Base-by-base conservation (phyloP, 208 protist genomes). In the Trypanosoma congolense region DNA sequence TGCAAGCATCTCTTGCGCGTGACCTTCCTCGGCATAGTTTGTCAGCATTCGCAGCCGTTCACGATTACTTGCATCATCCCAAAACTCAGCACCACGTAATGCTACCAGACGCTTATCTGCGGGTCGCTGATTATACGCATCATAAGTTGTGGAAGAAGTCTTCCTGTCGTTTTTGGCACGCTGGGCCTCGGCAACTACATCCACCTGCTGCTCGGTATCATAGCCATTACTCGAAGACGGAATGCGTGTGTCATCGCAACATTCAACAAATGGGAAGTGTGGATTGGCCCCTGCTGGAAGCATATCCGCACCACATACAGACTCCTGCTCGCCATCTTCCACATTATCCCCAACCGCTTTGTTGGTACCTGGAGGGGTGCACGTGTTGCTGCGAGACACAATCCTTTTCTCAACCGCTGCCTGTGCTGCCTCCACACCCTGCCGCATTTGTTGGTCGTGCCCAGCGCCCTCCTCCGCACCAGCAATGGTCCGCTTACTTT, bases 1-100 rank as follows among this genome's bases (percentile, higher is more conserved):
- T 28, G 67, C 52, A 22, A 91, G 61, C 31, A 75, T 52, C 69
- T 90, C 83, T 19, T 69, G 64, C 41, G 38, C 49, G 26, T 85
- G 56, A 16, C 62, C 62, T 50, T 77, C 77, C 6, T 42, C 44
- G 16, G 72, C 75, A 46, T 78, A 31, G 9, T 58, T 51, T 4
- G 43, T 73, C 41, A 65, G 71, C 51, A 65, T 61, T 54, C 82
- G 81, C 9, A 93, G 45, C n/a, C 43, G 53, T 1, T 46, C 41
- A 35, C 83, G 76, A 41, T 78, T 62, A 24, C 72, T 69, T 30
- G 56, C 31, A 36, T 75, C 50, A 33, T 61, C 53, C 83, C 87
- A 93, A 69, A 86, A 91, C 28, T 91, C 77, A n/a, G 65, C 57
- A 1, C 74, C 87, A 0, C 83, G 83, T 29, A 87, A 48, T 58